Evolutionary conservation across 257 asterid genomes (phyloP).

Genomic region (Fraxinus pennsylvanica): DNA sequence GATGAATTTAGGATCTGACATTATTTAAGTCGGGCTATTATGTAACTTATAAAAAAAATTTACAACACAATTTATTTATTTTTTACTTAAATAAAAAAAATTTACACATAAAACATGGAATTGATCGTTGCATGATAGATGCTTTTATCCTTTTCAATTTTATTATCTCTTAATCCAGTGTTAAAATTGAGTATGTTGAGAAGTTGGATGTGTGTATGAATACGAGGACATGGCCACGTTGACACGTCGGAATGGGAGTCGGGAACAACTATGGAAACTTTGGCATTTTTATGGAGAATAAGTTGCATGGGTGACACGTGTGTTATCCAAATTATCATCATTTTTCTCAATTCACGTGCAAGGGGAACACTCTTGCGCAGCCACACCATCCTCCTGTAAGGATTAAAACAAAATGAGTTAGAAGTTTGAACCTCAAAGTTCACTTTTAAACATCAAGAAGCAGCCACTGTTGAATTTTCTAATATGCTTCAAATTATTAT

Average conservation of each 20-base stretch:
- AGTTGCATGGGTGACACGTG: constrained; percentile 44
- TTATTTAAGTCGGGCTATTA: too few relatives aligned
- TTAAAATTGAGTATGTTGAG: too few relatives aligned
- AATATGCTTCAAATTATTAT: neutral
- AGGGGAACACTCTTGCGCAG: neutral
- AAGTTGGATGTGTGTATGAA: neutral
- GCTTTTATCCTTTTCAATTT: too few relatives aligned
- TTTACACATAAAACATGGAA: too few relatives aligned
- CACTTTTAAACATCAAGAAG: neutral
- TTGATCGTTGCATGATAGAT: too few relatives aligned
- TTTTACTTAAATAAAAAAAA: too few relatives aligned
- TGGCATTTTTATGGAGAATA: constrained; percentile 12
- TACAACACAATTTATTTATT: too few relatives aligned
- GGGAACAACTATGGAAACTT: neutral
- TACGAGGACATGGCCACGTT: neutral
- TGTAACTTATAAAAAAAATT: too few relatives aligned
- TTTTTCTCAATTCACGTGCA: neutral
- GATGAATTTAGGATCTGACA: too few relatives aligned
- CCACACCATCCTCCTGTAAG: neutral
- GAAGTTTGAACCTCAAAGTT: neutral
- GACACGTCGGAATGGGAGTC: neutral
- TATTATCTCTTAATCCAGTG: too few relatives aligned
- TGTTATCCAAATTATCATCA: constrained; percentile 13
- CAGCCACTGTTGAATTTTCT: neutral
- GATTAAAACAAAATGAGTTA: neutral